Evolutionary conservation across 2,329 filamentous ascomycete genomes (phyloP).

Genomic region (Aspergillus uvarum): DNA sequence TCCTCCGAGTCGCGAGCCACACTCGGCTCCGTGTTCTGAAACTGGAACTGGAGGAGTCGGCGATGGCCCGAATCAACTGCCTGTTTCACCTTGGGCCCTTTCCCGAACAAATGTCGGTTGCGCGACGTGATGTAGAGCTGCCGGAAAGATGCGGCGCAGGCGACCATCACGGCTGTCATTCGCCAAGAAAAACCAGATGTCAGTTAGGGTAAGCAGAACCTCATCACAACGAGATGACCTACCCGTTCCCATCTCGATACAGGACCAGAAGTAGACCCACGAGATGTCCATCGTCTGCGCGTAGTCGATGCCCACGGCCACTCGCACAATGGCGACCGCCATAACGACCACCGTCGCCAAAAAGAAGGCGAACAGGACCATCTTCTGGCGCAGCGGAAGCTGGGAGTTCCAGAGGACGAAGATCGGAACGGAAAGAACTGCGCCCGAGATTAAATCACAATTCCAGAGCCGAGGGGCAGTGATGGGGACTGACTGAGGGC

Average conservation of each 20-base stretch:
- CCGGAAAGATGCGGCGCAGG: not conserved
- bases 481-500: slow-evolving; percentile 15
- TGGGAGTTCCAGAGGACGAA: slow-evolving; percentile 15
- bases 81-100: too few relatives aligned
- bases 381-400: not conserved
- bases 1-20: too few relatives aligned
- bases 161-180: not conserved
- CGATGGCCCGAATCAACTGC: too few relatives aligned
- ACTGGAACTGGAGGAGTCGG: too few relatives aligned
- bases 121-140: not conserved
- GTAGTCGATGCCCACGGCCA: slow-evolving; percentile 9
- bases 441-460: not conserved
- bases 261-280: slow-evolving; percentile 23
- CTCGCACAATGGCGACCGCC: slow-evolving; percentile 13
- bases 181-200: not conserved
- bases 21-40: too few relatives aligned
- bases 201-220: too few relatives aligned
- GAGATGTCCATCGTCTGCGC: slow-evolving; percentile 15
- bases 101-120: too few relatives aligned
- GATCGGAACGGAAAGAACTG: slow-evolving; percentile 21
- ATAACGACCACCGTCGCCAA: not conserved
- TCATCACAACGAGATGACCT: too few relatives aligned
- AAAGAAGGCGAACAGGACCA: not conserved
- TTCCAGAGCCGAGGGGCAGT: not conserved
- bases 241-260: slow-evolving; percentile 16